Percentiles rank a stretch among this genome's conserved stretches.
Conservation (phyloP, 352 stramenopile species). For the Aphanomyces invadans region DNA sequence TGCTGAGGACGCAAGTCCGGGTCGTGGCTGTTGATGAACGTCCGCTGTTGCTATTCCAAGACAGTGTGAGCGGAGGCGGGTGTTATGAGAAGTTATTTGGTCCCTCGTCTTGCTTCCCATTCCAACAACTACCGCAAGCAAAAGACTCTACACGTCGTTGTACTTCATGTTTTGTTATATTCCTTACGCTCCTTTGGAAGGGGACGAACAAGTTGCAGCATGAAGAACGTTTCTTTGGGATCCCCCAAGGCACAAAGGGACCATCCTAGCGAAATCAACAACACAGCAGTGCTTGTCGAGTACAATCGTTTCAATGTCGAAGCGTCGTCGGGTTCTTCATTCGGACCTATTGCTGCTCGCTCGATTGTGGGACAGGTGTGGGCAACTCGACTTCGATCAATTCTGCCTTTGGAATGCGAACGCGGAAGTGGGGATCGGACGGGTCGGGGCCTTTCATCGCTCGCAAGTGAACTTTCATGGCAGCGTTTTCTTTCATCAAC, state of each 20-base stretch:
- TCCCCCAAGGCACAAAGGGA: no score
- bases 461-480: constrained; percentile 19
- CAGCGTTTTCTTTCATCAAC: constrained; percentile 52
- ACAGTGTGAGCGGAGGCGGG: constrained; percentile 8
- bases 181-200: no score
- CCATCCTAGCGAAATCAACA: no score
- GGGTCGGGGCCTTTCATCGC: constrained; percentile 13
- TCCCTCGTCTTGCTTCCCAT: no score
- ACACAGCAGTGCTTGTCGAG: no score
- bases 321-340: background rate
- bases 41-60: constrained; percentile 12
- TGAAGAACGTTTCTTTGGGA: no score
- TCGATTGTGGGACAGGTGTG: background rate
- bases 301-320: no score
- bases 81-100: constrained; percentile 18
- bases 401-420: constrained; percentile 21
- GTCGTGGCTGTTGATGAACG: constrained; percentile 18
- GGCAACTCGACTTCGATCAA: constrained; percentile 7
- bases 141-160: no score
- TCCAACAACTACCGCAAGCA: no score
- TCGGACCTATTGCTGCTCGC: background rate
- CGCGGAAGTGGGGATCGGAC: constrained; percentile 14
- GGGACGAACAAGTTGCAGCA: no score
- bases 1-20: background rate
- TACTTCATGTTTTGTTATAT: no score